These are phyloP conservation scores for Tetraselmis chui DNA, from an alignment of 139 green algal species.

Conservation along the genomic window DNA sequence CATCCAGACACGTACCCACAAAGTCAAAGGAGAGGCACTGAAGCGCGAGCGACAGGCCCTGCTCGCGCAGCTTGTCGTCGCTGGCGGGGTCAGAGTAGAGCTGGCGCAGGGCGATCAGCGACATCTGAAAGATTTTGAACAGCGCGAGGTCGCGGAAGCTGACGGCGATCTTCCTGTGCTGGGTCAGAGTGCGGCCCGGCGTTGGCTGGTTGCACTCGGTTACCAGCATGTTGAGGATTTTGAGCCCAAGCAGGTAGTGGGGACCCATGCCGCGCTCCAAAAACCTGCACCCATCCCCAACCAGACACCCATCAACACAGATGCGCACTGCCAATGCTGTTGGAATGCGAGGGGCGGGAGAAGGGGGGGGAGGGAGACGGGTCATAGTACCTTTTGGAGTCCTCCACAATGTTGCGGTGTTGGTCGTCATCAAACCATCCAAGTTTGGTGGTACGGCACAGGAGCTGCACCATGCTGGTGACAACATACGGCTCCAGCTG, in stretches of 20 bases:
- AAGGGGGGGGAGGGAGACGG: too few species aligned
- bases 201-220: conserved; percentile 87
- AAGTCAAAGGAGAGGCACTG: conserved; percentile 95
- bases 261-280: not conserved
- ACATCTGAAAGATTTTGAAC: conserved; percentile 59
- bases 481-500: conserved; percentile 75
- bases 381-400: conserved; percentile 66
- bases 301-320: not conserved
- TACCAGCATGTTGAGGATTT: conserved; percentile 83
- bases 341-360: too few species aligned
- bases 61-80: conserved; percentile 68
- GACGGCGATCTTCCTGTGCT: conserved; percentile 82
- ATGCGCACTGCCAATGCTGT: too few species aligned
- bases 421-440: conserved; percentile 90
- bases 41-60: conserved; percentile 71
- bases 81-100: conserved; percentile 38
- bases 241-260: conserved; percentile 88
- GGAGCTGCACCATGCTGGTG: conserved; percentile 70
- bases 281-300: conserved; percentile 8
- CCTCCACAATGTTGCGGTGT: conserved; percentile 75
- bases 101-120: conserved; percentile 45
- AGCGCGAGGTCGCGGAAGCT: conserved; percentile 30
- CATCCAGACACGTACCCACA: conserved; percentile 92
- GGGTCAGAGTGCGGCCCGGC: conserved; percentile 77
- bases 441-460: conserved; percentile 91